Evolutionary conservation across 2,329 filamentous ascomycete genomes (phyloP).

Genomic region (Cytospora piceicola): DNA sequence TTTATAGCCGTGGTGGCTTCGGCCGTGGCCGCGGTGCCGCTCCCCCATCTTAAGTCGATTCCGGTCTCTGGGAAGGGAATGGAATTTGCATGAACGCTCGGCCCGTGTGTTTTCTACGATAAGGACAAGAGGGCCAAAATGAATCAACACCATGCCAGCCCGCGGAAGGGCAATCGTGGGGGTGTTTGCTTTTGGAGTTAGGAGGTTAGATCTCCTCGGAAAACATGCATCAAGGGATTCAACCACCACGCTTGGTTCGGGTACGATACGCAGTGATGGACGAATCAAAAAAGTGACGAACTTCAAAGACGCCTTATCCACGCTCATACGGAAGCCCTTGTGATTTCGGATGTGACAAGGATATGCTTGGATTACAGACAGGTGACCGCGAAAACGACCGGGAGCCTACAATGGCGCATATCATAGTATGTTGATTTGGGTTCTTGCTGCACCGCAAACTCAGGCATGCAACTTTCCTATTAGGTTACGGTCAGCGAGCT

Average conservation of each 20-base stretch:
- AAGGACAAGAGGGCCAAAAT: conserved; percentile 35
- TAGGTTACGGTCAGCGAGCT: background rate
- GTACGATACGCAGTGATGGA: conserved; percentile 29
- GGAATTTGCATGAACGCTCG: conserved; percentile 31
- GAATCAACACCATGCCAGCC: conserved; percentile 35
- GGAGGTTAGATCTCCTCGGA: conserved; percentile 40
- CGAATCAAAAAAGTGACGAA: conserved; percentile 31
- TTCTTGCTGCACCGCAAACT: background rate
- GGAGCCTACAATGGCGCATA: background rate
- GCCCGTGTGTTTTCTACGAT: conserved; percentile 28
- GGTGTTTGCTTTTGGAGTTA: conserved; percentile 41
- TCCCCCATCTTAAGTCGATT: conserved; percentile 64
- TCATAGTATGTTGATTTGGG: background rate
- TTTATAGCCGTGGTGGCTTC: conserved; percentile 73
- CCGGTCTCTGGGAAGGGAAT: conserved; percentile 39
- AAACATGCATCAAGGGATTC: conserved; percentile 39
- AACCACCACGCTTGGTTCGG: conserved; percentile 31
- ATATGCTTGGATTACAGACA: conserved; percentile 1
- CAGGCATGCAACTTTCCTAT: background rate
- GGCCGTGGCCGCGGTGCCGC: conserved; percentile 84
- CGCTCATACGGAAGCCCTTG: background rate
- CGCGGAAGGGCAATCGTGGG: conserved; percentile 36
- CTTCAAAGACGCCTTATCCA: conserved; percentile 16
- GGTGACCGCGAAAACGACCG: background rate
- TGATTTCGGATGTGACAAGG: conserved; percentile 10